phyloP scores from a whole-genome alignment of 139 green algal species.

The Penium margaritaceum region DNA sequence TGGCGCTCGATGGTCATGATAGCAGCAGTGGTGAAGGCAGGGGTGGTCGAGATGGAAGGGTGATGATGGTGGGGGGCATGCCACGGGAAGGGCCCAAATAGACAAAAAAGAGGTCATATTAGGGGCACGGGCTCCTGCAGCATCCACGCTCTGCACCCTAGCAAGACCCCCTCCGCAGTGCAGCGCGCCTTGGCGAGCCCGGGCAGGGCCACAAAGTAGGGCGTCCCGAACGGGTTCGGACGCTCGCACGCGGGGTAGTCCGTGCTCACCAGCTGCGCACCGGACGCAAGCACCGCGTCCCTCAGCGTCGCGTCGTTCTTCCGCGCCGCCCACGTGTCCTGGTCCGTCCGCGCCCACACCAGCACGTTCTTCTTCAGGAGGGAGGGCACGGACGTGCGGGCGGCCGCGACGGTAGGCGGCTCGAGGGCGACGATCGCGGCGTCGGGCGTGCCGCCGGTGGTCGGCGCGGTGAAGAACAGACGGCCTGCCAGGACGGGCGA shows the following conservation, averaged over 20 bases:
- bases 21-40: too few species aligned
- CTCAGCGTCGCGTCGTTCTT: neutral
- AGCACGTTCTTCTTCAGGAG: slow-evolving; percentile 8
- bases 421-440: slow-evolving; percentile 5
- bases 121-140: too few species aligned
- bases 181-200: too few species aligned
- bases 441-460: neutral
- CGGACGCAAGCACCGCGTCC: neutral
- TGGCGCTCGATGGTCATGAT: too few species aligned
- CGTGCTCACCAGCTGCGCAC: slow-evolving; percentile 9
- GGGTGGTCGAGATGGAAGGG: too few species aligned
- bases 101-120: too few species aligned
- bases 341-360: neutral
- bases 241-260: neutral
- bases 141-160: too few species aligned
- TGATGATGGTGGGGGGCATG: too few species aligned
- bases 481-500: neutral
- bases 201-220: neutral
- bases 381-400: neutral
- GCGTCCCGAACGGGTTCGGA: slow-evolving; percentile 13
- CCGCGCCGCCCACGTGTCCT: neutral
- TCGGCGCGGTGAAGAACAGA: slow-evolving; percentile 9
- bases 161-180: too few species aligned
- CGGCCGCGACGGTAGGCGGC: neutral
- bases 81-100: too few species aligned